Percentiles rank a stretch among this genome's conserved stretches.
Conservation (phyloP, 345 rosid genomes). For the Eutrema japonicum region DNA sequence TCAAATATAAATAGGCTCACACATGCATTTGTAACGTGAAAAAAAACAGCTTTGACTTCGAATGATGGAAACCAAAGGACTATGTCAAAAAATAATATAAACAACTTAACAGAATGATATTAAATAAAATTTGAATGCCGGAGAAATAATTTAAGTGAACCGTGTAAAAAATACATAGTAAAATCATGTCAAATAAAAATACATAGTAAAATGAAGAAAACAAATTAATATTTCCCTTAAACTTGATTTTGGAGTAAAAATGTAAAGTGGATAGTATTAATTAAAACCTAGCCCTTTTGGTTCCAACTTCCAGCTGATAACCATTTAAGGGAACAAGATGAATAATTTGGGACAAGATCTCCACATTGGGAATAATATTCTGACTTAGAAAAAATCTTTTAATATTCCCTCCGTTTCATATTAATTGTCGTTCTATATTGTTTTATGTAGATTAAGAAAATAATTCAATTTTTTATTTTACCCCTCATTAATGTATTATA, state of each 20-base stretch:
- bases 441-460: too few species aligned
- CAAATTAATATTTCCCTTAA: neutral
- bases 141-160: neutral
- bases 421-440: too few species aligned
- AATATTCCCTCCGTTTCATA: too few species aligned
- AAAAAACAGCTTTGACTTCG: slow-evolving; percentile 15
- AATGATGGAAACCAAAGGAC: neutral
- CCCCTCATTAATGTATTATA: too few species aligned
- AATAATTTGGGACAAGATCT: neutral
- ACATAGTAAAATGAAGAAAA: neutral
- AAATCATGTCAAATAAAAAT: too few species aligned
- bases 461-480: too few species aligned
- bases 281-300: neutral
- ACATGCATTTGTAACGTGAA: slow-evolving; percentile 18
- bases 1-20: slow-evolving; percentile 19
- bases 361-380: neutral
- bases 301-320: neutral
- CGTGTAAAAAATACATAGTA: neutral
- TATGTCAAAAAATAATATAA: neutral
- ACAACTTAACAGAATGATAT: neutral
- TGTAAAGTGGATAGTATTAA: neutral
- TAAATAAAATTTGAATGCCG: neutral
- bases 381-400: neutral
- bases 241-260: neutral
- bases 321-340: neutral